Evolutionary conservation across 768 basidiomycete species (phyloP).

Genomic region (Leccinellum rugosiceps): DNA sequence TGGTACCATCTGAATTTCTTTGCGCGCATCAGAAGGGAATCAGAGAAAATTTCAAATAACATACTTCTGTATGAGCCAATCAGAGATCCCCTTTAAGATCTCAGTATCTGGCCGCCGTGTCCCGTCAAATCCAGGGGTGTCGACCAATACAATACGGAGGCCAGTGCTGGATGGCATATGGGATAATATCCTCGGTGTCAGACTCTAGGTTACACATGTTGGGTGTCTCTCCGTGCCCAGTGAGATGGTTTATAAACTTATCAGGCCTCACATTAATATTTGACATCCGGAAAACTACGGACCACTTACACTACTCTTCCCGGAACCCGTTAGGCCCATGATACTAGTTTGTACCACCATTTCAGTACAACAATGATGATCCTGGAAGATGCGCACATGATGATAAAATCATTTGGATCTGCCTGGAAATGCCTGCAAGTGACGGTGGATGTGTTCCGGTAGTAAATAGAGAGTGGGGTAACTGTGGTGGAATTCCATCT

Average conservation of each 20-base stretch:
- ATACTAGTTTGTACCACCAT: too few relatives aligned
- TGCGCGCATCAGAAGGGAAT: not conserved
- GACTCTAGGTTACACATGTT: not conserved
- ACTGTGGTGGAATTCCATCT: too few relatives aligned
- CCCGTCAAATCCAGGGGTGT: not conserved
- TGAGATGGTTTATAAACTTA: not conserved
- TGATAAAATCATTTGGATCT: too few relatives aligned
- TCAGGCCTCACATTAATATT: not conserved
- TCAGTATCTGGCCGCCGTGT: not conserved
- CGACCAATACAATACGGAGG: not conserved
- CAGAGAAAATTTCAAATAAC: not conserved
- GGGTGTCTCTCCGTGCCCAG: not conserved
- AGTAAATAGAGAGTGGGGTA: not conserved
- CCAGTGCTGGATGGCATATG: not conserved
- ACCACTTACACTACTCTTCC: not conserved
- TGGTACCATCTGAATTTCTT: not conserved
- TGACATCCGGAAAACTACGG: not conserved
- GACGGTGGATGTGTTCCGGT: too few relatives aligned
- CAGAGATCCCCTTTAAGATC: not conserved
- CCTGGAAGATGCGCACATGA: too few relatives aligned
- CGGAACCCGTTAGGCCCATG: not conserved
- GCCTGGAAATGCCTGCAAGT: too few relatives aligned
- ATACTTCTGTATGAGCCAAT: slow-evolving; percentile 18
- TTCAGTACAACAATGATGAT: not conserved
- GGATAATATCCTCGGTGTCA: not conserved